These are phyloP conservation scores for Thalassia testudinum DNA, from an alignment of 116 monocot species.

Conservation along the genomic window DNA sequence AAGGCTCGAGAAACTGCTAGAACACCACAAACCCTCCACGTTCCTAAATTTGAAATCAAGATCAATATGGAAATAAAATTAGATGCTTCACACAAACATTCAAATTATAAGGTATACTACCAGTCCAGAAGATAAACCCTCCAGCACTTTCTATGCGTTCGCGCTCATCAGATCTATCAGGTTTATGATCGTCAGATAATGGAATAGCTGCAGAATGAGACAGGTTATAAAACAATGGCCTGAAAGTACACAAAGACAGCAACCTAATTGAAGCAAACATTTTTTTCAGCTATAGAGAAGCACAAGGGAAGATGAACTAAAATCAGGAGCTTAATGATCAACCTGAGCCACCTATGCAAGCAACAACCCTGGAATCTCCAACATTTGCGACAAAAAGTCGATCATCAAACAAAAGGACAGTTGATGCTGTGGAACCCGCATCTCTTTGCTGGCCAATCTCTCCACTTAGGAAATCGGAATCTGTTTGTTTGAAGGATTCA, in stretches of 20 bases:
- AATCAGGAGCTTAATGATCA: too few relatives aligned
- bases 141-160: slow-evolving; percentile 35
- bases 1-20: slow-evolving; percentile 81
- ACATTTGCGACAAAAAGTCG: slow-evolving; percentile 64
- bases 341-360: slow-evolving; percentile 39
- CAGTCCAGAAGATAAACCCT: slow-evolving; percentile 38
- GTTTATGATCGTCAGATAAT: slow-evolving; percentile 30
- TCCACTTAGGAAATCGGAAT: slow-evolving; percentile 25
- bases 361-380: slow-evolving; percentile 64
- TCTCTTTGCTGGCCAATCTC: slow-evolving; percentile 31
- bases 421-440: slow-evolving; percentile 74
- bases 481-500: slow-evolving; percentile 46
- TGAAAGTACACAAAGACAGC: background rate
- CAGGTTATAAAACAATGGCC: background rate
- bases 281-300: too few relatives aligned
- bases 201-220: slow-evolving; percentile 9
- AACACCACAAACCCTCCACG: slow-evolving; percentile 75
- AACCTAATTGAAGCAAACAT: too few relatives aligned
- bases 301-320: too few relatives aligned
- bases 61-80: slow-evolving; percentile 4
- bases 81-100: background rate
- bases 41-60: slow-evolving; percentile 10
- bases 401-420: slow-evolving; percentile 43
- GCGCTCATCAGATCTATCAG: slow-evolving; percentile 34
- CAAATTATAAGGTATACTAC: background rate